Conservation (phyloP, 345 rosid species). For the Eutrema heterophyllum region DNA sequence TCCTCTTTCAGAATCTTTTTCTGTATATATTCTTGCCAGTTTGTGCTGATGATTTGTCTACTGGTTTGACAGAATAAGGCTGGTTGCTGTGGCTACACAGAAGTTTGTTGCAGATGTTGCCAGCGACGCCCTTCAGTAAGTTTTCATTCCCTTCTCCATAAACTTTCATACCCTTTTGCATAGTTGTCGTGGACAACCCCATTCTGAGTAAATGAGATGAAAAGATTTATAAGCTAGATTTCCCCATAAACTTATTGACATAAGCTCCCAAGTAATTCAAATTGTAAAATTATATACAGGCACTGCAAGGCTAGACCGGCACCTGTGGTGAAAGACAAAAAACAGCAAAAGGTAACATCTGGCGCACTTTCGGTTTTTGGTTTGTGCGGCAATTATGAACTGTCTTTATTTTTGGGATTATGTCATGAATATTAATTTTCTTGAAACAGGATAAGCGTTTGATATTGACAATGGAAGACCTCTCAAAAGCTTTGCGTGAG, state of each 20-base stretch:
- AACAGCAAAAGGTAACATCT: constrained; percentile 78
- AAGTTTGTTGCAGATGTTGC: constrained; percentile 96
- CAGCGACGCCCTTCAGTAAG: constrained; percentile 82
- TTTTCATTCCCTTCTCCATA: background rate
- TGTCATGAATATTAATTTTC: background rate
- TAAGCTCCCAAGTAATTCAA: background rate
- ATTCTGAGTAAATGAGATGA: background rate
- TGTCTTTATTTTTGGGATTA: background rate
- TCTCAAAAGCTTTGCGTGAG: constrained; percentile 83
- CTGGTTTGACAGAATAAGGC: constrained; percentile 58
- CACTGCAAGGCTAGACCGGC: constrained; percentile 93
- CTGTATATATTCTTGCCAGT: background rate
- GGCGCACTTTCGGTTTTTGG: background rate
- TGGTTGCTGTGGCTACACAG: constrained; percentile 95
- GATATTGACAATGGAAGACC: constrained; percentile 88
- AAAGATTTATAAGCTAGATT: background rate
- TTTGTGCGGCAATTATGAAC: background rate
- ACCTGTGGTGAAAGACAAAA: constrained; percentile 86
- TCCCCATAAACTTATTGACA: background rate
- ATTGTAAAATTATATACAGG: constrained; percentile 36
- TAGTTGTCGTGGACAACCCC: background rate
- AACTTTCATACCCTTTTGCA: background rate
- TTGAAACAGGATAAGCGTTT: constrained; percentile 76
- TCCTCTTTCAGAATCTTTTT: background rate
- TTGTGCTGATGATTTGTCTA: background rate